Percentiles rank a stretch among this genome's conserved stretches.
Conservation (phyloP, 2,329 filamentous ascomycete species). For the Colletotrichum tropicale region DNA sequence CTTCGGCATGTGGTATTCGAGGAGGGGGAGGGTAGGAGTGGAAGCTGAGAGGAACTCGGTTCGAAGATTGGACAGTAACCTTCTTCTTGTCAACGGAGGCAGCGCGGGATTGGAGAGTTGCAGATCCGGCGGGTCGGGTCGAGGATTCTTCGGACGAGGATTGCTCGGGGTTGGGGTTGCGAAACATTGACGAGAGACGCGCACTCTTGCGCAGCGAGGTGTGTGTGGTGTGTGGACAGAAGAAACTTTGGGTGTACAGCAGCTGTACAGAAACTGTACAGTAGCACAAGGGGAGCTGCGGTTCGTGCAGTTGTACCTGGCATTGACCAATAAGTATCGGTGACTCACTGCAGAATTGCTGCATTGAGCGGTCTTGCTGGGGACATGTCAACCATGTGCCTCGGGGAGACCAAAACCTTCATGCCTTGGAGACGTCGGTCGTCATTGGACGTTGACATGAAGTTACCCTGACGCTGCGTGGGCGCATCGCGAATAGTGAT, state of each 20-base stretch:
- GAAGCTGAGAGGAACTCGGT: constrained; percentile 16
- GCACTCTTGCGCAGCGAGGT: neutral
- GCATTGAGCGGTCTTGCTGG: neutral
- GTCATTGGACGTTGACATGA: neutral
- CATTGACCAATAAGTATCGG: neutral
- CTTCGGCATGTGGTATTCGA: constrained; percentile 7
- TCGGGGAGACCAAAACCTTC: neutral
- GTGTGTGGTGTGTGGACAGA: neutral
- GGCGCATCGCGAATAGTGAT: neutral
- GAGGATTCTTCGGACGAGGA: constrained; percentile 19
- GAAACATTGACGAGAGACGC: neutral
- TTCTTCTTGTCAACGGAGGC: neutral
- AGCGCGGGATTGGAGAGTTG: neutral
- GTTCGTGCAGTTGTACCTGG: neutral
- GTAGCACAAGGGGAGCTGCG: neutral
- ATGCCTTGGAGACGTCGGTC: neutral
- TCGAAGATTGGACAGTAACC: neutral
- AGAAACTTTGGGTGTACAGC: neutral
- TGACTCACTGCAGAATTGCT: neutral
- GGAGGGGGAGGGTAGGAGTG: neutral
- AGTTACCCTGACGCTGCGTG: neutral
- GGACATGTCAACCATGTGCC: neutral
- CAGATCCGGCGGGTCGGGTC: constrained; percentile 27
- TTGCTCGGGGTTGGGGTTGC: constrained; percentile 6
- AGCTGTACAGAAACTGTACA: neutral